Base-by-base conservation (phyloP, 441 rosid species). In the Corymbia citriodora region DNA sequence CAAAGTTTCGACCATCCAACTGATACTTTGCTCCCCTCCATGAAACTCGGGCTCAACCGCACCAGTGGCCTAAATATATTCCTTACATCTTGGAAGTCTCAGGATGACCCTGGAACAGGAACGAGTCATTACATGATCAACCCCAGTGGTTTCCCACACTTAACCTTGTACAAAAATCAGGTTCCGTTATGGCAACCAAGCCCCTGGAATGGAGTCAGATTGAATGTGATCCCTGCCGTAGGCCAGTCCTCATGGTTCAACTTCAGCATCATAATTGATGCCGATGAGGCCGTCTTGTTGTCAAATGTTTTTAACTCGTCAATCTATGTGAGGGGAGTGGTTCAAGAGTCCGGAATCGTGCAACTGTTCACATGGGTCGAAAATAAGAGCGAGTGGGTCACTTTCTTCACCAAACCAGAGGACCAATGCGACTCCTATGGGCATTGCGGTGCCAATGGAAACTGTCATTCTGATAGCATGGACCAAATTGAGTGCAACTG, bases 1-100 rank as follows among this genome's bases (percentile, higher is more conserved):
- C 94, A 96, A 89, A 96, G 99, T 87, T 96, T 95, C 92, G 94
- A 95, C 87, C 79, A 94, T 90, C 98, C 97, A 2, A 92, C 97
- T 10, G 50, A 95, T 82, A 92, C 95, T 52, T 2, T 93, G 53
- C 94, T 95, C 61, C 97, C 97, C 1, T 90, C 55, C 52, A 94
- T 95, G 96, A 96, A 91, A 89, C 90, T 96, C 10, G 97, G 97
- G 52, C 57, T 91, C 88, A 91, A 93, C 87, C 81, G 88, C 9
- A 55, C 83, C 89, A 93, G 89, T 2, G 95, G 96, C 49, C 4
- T 93, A 50, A 91, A 93, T 33, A 87, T 94, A 87, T 54, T 90
- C 79, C 40, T 94, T 40, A 91, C 94, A 1, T 95, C 97, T 1
- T 96, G 98, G 99, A 96, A 92, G 90, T 95, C 97, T 55, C 55